Evolutionary conservation across 139 green algal genomes (phyloP).

Genomic region (Chlorella sp.): DNA sequence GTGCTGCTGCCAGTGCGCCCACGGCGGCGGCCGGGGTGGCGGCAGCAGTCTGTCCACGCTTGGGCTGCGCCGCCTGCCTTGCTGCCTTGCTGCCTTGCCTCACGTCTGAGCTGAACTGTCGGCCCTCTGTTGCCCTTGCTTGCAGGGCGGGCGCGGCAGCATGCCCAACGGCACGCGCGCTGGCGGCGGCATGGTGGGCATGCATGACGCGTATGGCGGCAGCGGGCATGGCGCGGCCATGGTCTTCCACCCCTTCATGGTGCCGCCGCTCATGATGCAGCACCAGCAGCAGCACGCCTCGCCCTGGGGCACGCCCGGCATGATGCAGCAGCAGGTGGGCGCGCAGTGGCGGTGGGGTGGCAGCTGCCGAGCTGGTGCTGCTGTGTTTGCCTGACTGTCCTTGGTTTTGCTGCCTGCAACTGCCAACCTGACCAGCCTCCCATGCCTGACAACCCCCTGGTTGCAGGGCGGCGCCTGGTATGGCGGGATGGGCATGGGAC

Average conservation of each 20-base stretch:
- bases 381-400: neutral
- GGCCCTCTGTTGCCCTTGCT: neutral
- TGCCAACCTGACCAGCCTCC: neutral
- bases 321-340: constrained; percentile 33
- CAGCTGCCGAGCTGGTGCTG: too few relatives aligned
- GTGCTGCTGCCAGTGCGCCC: neutral
- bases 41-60: too few relatives aligned
- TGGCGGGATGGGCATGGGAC: constrained; percentile 32
- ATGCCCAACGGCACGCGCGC: constrained; percentile 5
- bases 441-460: neutral
- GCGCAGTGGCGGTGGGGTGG: neutral
- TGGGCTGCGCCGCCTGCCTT: too few relatives aligned
- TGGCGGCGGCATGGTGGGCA: constrained; percentile 22
- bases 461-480: constrained; percentile 36
- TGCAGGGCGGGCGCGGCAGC: constrained; percentile 9
- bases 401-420: neutral
- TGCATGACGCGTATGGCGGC: constrained; percentile 8
- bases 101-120: neutral
- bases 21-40: too few relatives aligned
- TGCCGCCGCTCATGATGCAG: constrained; percentile 36
- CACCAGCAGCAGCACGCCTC: constrained; percentile 28
- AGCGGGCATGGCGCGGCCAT: neutral
- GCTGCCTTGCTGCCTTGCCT: neutral
- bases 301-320: constrained; percentile 22
- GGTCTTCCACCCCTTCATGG: constrained; percentile 39